Conservation (phyloP, 2,329 filamentous ascomycete genomes). For the Fusarium foetens region DNA sequence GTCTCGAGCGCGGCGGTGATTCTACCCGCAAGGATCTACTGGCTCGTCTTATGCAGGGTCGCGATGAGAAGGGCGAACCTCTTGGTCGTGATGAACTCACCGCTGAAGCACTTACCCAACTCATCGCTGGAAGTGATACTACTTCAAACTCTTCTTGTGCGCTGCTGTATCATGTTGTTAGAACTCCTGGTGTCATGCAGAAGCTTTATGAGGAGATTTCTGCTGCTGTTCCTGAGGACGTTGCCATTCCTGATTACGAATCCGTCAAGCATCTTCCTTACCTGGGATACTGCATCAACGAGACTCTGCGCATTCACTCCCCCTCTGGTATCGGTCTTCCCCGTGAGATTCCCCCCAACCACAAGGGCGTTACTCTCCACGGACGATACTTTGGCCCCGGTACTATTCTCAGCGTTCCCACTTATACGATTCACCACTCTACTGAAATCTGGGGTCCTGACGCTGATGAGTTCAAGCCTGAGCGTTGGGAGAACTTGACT, state of each 20-base stretch:
- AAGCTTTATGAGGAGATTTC: slow-evolving; percentile 82
- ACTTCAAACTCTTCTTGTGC: slow-evolving; percentile 86
- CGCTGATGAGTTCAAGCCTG: slow-evolving; percentile 78
- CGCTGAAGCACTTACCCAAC: slow-evolving; percentile 87
- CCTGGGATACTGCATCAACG: slow-evolving; percentile 79
- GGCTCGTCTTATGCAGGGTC: slow-evolving; percentile 84
- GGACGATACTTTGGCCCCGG: slow-evolving; percentile 78
- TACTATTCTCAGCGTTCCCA: slow-evolving; percentile 82
- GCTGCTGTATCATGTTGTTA: slow-evolving; percentile 78
- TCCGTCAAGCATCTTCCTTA: slow-evolving; percentile 81
- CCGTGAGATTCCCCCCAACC: slow-evolving; percentile 72
- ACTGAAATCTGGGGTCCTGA: slow-evolving; percentile 77
- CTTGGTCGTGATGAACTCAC: slow-evolving; percentile 84
- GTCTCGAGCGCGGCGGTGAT: slow-evolving; percentile 71
- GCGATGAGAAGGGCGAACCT: slow-evolving; percentile 80
- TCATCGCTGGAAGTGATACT: slow-evolving; percentile 83
- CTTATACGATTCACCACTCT: slow-evolving; percentile 84
- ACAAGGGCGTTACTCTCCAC: slow-evolving; percentile 71
- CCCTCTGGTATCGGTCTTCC: slow-evolving; percentile 89
- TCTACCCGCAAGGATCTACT: slow-evolving; percentile 81
- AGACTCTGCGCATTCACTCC: slow-evolving; percentile 86
- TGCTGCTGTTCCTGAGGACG: slow-evolving; percentile 66
- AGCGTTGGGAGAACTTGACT: slow-evolving; percentile 75
- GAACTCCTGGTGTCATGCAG: slow-evolving; percentile 74
- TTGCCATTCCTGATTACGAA: slow-evolving; percentile 75